Conservation (phyloP, 768 basidiomycete genomes). For the Cyathus striatus region DNA sequence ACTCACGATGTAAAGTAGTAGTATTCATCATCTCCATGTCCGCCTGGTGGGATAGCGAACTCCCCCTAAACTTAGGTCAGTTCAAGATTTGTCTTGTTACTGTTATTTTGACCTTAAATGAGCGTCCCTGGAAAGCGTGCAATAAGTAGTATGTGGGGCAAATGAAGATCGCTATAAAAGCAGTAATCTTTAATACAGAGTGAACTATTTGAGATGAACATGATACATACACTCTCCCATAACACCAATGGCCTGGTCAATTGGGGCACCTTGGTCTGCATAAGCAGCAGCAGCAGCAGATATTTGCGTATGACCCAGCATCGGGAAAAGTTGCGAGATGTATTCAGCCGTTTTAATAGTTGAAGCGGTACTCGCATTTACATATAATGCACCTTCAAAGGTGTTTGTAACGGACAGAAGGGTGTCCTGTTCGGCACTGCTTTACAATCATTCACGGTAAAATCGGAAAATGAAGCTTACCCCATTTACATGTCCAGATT, state of each 20-base stretch:
- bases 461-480: constrained; percentile 14
- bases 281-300: too few relatives aligned
- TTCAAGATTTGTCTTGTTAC: neutral
- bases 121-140: constrained; percentile 18
- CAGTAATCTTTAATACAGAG: neutral
- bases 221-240: constrained; percentile 34
- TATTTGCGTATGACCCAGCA: constrained; percentile 19
- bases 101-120: constrained; percentile 23
- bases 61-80: neutral
- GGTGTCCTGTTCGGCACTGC: constrained; percentile 13
- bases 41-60: constrained; percentile 25
- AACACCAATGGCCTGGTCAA: constrained; percentile 26
- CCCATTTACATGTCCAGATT: constrained; percentile 27
- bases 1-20: constrained; percentile 42
- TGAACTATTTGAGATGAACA: neutral
- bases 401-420: constrained; percentile 33
- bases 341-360: constrained; percentile 23
- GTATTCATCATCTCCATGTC: constrained; percentile 27
- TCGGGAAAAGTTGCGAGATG: constrained; percentile 32
- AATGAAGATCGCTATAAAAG: constrained; percentile 31
- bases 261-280: constrained; percentile 21
- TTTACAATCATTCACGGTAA: neutral
- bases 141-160: constrained; percentile 38
- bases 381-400: constrained; percentile 31
- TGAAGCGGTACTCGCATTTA: constrained; percentile 20